Evolutionary conservation across 1,139 yeast species (phyloP).

Genomic region (Geotrichum klebahnii): DNA sequence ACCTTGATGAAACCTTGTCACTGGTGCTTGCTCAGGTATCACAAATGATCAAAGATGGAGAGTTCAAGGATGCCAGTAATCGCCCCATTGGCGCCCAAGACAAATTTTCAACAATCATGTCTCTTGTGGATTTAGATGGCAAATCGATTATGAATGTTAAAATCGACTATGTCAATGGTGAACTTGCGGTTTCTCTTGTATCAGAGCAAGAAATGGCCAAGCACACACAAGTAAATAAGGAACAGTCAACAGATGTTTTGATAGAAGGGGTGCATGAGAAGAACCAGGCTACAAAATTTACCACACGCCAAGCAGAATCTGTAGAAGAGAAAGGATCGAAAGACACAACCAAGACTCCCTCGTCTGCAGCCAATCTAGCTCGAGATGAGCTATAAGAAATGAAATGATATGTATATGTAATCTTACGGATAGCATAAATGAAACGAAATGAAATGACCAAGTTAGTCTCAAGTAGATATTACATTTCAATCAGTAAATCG

Average conservation of each 20-base stretch:
- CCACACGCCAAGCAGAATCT: no score
- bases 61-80: conserved; percentile 21
- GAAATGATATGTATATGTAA: no score
- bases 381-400: background rate
- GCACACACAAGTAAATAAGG: background rate
- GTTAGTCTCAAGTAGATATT: no score
- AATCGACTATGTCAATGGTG: conserved; percentile 23
- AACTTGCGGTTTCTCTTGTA: conserved; percentile 22
- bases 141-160: conserved; percentile 24
- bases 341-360: no score
- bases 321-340: no score
- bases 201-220: conserved; percentile 14
- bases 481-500: no score
- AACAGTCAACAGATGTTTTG: background rate
- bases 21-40: conserved; percentile 2
- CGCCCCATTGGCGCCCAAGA: conserved; percentile 22
- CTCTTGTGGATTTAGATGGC: conserved; percentile 25
- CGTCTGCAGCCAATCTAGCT: no score
- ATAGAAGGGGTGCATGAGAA: background rate
- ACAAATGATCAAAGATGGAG: conserved; percentile 8
- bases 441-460: no score
- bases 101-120: conserved; percentile 25
- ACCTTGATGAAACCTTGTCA: conserved; percentile 21
- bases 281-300: no score
- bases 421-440: no score